phyloP scores from a whole-genome alignment of 2,329 filamentous ascomycete species.

The Sphaceloma murrayae region DNA sequence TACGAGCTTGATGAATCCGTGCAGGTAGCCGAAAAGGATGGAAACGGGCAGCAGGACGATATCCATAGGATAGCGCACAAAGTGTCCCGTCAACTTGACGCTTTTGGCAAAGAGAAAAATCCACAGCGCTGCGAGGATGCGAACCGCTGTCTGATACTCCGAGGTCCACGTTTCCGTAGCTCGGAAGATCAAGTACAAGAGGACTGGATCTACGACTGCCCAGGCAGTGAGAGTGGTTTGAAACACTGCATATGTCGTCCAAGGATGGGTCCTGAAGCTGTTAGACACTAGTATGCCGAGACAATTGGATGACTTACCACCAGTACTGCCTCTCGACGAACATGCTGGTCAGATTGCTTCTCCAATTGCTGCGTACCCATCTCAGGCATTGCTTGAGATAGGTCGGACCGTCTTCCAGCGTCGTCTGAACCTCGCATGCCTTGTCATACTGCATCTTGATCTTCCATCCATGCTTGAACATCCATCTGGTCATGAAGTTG shows the following conservation, averaged over 20 bases:
- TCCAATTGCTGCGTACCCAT: constrained; percentile 96
- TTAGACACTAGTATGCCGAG: constrained; percentile 8
- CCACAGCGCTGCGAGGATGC: constrained; percentile 56
- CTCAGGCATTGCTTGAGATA: constrained; percentile 89
- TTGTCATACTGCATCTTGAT: constrained; percentile 91
- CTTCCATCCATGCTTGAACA: constrained; percentile 85
- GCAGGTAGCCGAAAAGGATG: constrained; percentile 83
- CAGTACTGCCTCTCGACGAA: constrained; percentile 75
- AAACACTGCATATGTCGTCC: constrained; percentile 89
- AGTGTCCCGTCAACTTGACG: constrained; percentile 81
- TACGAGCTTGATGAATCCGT: constrained; percentile 85
- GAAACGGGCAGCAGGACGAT: constrained; percentile 73
- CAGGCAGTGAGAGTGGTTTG: constrained; percentile 86
- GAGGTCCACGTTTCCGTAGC: constrained; percentile 44
- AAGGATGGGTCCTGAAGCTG: constrained; percentile 64
- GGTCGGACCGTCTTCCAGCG: constrained; percentile 76
- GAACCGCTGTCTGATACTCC: constrained; percentile 39
- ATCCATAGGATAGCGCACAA: constrained; percentile 74
- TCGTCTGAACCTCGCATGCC: constrained; percentile 86
- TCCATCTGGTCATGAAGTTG: constrained; percentile 95
- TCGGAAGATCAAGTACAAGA: constrained; percentile 60
- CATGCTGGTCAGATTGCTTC: constrained; percentile 89
- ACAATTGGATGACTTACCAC: constrained; percentile 55
- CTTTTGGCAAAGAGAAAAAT: constrained; percentile 77
- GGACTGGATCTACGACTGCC: constrained; percentile 68